A percentile compares a stretch with the other conserved stretches of the same genome.
phyloP scores from a whole-genome alignment of 352 stramenopile genomes.

The Phytophthora litchii region DNA sequence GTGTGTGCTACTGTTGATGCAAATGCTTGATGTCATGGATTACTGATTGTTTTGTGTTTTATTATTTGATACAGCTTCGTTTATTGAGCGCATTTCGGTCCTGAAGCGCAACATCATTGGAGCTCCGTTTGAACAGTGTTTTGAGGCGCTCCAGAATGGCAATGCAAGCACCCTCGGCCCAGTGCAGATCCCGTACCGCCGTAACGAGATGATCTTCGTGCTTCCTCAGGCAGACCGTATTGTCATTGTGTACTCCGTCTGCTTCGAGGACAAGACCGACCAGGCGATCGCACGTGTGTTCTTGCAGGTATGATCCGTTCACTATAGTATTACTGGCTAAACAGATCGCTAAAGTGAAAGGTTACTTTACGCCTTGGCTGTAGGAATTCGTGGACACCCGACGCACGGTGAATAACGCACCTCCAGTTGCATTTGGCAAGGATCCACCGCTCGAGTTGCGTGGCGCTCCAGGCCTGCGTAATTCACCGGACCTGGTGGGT shows the following conservation, averaged over 20 bases:
- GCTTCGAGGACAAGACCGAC: conserved; percentile 94
- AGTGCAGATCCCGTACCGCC: conserved; percentile 87
- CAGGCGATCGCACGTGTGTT: conserved; percentile 92
- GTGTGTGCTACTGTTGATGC: conserved; percentile 30
- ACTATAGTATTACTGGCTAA: neutral
- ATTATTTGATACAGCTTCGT: conserved; percentile 48
- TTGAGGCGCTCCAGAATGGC: conserved; percentile 74
- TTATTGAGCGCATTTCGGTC: conserved; percentile 74
- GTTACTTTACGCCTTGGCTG: conserved; percentile 2
- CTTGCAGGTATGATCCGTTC: conserved; percentile 58
- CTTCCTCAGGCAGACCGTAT: conserved; percentile 89
- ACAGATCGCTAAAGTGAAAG: conserved; percentile 1
- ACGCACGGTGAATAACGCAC: conserved; percentile 93
- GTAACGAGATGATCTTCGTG: conserved; percentile 87
- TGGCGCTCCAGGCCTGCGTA: conserved; percentile 64
- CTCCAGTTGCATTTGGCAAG: conserved; percentile 90
- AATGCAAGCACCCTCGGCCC: conserved; percentile 57
- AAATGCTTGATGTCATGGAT: neutral
- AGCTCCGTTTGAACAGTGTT: conserved; percentile 85
- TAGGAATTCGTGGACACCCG: conserved; percentile 93
- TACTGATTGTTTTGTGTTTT: conserved; percentile 4
- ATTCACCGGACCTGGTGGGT: conserved; percentile 78
- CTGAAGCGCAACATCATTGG: conserved; percentile 87
- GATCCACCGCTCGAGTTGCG: conserved; percentile 90
- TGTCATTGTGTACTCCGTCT: conserved; percentile 92